phyloP scores from a whole-genome alignment of 164 flowering plant species.

The Magnolia officinalis region DNA sequence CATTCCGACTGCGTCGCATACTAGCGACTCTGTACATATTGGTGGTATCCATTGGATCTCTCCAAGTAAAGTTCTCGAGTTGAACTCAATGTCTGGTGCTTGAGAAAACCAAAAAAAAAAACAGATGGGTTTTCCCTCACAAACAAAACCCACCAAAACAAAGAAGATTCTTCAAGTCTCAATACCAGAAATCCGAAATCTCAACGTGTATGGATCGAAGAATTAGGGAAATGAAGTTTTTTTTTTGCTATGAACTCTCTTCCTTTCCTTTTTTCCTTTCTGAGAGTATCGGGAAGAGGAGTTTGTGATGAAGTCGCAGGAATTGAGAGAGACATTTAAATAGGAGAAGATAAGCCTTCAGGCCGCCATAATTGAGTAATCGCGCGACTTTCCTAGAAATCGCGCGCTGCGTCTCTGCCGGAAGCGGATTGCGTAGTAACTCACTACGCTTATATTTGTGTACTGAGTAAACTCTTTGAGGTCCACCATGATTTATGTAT shows the following conservation, averaged over 20 bases:
- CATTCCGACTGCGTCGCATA: slow-evolving; percentile 7
- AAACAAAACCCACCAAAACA: not conserved
- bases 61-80: not conserved
- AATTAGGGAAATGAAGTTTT: not conserved
- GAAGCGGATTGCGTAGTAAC: too few relatives aligned
- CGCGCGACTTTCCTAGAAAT: too few relatives aligned
- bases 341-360: not conserved
- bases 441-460: too few relatives aligned
- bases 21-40: slow-evolving; percentile 14
- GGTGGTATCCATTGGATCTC: slow-evolving; percentile 11
- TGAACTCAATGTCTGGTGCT: not conserved
- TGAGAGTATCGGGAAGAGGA: not conserved
- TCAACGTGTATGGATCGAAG: too few relatives aligned
- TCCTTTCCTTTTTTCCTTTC: not conserved
- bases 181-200: not conserved
- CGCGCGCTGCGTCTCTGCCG: too few relatives aligned
- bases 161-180: not conserved
- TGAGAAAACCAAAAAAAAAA: not conserved
- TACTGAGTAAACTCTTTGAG: too few relatives aligned
- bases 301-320: not conserved
- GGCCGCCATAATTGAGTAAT: too few relatives aligned
- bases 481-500: too few relatives aligned
- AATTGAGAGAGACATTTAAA: not conserved
- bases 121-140: not conserved
- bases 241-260: not conserved